phyloP scores from a whole-genome alignment of 495 filamentous ascomycete genomes.

The Neurospora sp. region DNA sequence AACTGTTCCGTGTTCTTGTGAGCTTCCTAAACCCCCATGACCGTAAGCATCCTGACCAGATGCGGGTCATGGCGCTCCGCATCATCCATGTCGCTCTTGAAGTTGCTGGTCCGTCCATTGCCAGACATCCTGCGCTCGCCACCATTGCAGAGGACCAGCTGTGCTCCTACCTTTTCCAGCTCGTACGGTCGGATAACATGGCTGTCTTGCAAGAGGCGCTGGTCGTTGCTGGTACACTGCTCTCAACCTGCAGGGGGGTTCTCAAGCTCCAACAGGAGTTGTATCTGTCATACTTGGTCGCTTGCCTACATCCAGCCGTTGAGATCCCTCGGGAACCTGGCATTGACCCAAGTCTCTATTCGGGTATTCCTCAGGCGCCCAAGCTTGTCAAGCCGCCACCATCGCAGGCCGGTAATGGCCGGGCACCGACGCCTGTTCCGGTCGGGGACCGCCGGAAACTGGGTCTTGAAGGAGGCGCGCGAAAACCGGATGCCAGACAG shows the following conservation, averaged over 20 bases:
- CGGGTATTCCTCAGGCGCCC: conserved; percentile 84
- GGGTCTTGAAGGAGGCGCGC: conserved; percentile 81
- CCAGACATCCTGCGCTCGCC: conserved; percentile 82
- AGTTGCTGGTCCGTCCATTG: conserved; percentile 91
- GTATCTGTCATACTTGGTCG: conserved; percentile 87
- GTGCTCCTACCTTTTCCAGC: conserved; percentile 90
- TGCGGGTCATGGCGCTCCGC: conserved; percentile 92
- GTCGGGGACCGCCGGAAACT: conserved; percentile 90
- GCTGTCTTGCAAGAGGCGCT: conserved; percentile 84
- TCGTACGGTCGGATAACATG: conserved; percentile 93
- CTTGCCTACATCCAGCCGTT: conserved; percentile 83
- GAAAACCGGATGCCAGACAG: conserved; percentile 89
- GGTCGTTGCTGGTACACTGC: conserved; percentile 78
- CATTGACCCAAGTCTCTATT: conserved; percentile 85
- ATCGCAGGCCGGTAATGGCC: conserved; percentile 67
- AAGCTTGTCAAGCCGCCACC: conserved; percentile 75
- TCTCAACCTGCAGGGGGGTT: conserved; percentile 85
- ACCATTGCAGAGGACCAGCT: conserved; percentile 85
- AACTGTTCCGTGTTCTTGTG: conserved; percentile 90
- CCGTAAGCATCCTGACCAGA: conserved; percentile 80
- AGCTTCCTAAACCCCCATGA: conserved; percentile 91
- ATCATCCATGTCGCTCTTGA: conserved; percentile 98
- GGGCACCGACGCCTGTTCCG: conserved; percentile 74
- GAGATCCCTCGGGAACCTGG: conserved; percentile 85
- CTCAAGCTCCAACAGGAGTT: conserved; percentile 96